Evolutionary conservation across 2,329 filamentous ascomycete genomes (phyloP), one percentile per base, ranked within the genome.

Genomic region (Drechslerella stenobrocha): DNA sequence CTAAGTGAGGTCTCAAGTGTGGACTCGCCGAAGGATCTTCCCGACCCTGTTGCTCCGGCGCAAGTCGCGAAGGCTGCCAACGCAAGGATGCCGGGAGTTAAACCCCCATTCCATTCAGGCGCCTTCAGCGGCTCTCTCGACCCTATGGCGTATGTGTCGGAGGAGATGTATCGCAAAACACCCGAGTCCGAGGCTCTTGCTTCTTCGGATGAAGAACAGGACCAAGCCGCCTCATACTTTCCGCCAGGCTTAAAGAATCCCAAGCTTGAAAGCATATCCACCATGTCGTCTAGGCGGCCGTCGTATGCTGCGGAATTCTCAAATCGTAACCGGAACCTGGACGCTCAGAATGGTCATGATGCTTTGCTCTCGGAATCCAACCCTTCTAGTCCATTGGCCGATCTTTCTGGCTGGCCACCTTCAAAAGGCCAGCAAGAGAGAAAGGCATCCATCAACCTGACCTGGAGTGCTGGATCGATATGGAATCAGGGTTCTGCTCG

Each of bases 131-230:
- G 63, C 44, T 60, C 63, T 37, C 64, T 69, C 40, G 57, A 69
- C 42, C 64, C 57, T 46, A 59, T 69, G 55, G 55, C 64, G 23
- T 69, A 61, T 51, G 52, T 52, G 22, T 69, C 64, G 18, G 64
- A 69, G 44, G 64, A 69, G 30, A 61, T 63, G 56, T 61, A 61
- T 73, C 87, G 88, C 55, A 90, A 90, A 5, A 96, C 92, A 1
- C 92, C 92, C 20, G 93, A 97, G 75, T 96, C 91, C 2, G 92
- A 97, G 75, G 92, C 89, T 52, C 80, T 97, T 65, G 90, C 88
- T 52, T 97, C 92, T 71, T 96, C 91, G 9, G 93, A 97, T 76
- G 93, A 97, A 76, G 93, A 98, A 76, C 82, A 80, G 60, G 88
- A 96, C 67, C 81, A 84, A 74, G 80, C 80, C 44, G 79, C 83